Base-by-base conservation (phyloP, 2,329 filamentous ascomycete species). In the Diaporthe destruens region DNA sequence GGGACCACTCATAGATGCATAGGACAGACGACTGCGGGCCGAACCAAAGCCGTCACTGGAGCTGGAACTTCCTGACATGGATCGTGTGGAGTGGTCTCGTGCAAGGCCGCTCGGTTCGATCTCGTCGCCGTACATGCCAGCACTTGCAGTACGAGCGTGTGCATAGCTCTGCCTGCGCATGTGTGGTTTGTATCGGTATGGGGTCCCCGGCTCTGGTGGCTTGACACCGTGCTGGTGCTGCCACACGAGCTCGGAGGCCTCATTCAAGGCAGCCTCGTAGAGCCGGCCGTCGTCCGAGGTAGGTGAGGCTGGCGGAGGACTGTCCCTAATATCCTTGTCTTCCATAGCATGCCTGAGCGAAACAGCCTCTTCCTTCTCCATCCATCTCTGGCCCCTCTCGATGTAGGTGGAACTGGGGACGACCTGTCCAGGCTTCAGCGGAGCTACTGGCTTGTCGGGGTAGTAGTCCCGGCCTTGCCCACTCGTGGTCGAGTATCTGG, bases 201-300 rank as follows among this genome's bases (percentile, higher is more conserved):
- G 89, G 1, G 90, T 88, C 55, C 90, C 87, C 3, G 92, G 91
- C 74, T 87, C 85, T n/a, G 84, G 84, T 1, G 84, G 80, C 72
- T 85, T 83, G 71, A 86, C 81, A 9, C 88, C 88, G 76, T 94
- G 88, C 79, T 92, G 87, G 79, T 96, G 93, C 78, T 91, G 90
- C 88, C 90, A 95, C 55, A 96, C 93, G 57, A 96, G 85, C 80
- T 95, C 92, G 1, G 92, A 91, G 14, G 93, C 93, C 80, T 96
- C 93, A 73, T 94, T 86, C 74, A 94, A 90, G 39, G 93, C 93
- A 53, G 92, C 91, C 16, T 89, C 84, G 79, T 93, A 92, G 63
- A 95, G 80, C 56, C 88, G 88, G 72, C 85, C 80, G 72, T 92
- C 90, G 25, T 92, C 90, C 8, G 68, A 70, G 20, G 55, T 70